Base-by-base conservation (phyloP, 495 filamentous ascomycete genomes). In the Penicillium antarcticum region DNA sequence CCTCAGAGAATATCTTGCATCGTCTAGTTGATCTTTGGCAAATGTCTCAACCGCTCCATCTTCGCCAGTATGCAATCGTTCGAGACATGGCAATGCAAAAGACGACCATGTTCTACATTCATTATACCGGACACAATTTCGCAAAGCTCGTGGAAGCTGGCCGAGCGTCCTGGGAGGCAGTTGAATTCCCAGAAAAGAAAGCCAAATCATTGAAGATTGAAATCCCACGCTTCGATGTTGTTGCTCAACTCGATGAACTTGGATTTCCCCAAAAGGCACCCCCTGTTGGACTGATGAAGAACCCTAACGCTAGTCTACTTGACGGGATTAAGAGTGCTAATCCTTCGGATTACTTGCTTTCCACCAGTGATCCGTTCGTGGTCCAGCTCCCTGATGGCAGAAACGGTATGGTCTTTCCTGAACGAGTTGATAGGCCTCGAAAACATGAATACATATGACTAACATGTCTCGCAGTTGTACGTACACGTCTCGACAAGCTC, bases 21-120 rank as follows among this genome's bases (percentile, higher is more conserved):
- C 76, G 82, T 24, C 58, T 88, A 21, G 78, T 78, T 1, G 79
- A 86, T 55, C 69, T 75, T 49, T 86, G 82, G 74, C 74, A 80
- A 38, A 45, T 79, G 24, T 82, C 81, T 2, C 86, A 89, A 51
- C 86, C 86, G 14, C 66, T 73, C 14, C 75, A 86, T 57, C 71
- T 88, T 37, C 78, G 78, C 21, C 81, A 87, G 58, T 63, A 85
- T n/a, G 75, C 80, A 19, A 72, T 88, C 16, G 72, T 89, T 35
- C 69, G 82, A 52, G 86, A 89, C 54, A 81, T 77, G 14, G 70
- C 68, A 10, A 70, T 85, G 16, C 69, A 67, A 11, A 69, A 69
- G 3, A 82, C 78, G 19, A 69, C 70, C 14, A 72, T 76, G 5
- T 77, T 82, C 46, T 87, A 83, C 58, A 59, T 81, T 14, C 81